Conservation (phyloP, 1,284 basidiomycete species). For the Mycosarcoma mackinlayi region DNA sequence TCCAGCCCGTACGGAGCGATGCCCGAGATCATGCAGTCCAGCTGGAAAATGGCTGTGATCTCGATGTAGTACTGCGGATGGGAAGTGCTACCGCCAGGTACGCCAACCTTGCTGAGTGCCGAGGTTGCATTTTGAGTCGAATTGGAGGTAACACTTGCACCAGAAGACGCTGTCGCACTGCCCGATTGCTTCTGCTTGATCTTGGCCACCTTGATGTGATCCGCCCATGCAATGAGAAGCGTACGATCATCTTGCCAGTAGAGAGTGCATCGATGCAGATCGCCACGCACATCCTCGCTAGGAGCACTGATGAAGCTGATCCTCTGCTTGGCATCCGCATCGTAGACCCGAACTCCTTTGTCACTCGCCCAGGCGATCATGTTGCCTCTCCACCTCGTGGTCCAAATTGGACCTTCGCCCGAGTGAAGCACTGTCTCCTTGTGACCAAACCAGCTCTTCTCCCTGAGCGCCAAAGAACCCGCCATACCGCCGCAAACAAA, state of each 20-base stretch:
- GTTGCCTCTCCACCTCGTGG: conserved; percentile 83
- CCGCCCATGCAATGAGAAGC: conserved; percentile 92
- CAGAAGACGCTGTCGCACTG: conserved; percentile 19
- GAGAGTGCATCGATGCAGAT: conserved; percentile 90
- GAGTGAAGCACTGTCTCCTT: conserved; percentile 86
- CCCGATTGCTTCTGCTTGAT: conserved; percentile 37
- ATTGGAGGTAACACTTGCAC: conserved; percentile 18
- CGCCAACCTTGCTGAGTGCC: conserved; percentile 33
- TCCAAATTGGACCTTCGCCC: conserved; percentile 95
- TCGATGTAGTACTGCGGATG: conserved; percentile 73
- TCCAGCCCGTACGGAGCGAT: conserved; percentile 78
- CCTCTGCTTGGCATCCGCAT: conserved; percentile 80
- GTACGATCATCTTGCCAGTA: conserved; percentile 89
- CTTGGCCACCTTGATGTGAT: conserved; percentile 86
- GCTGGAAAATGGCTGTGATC: conserved; percentile 88
- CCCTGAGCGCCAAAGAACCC: conserved; percentile 83
- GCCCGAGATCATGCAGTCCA: conserved; percentile 95
- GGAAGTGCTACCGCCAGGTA: conserved; percentile 9
- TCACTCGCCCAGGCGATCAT: conserved; percentile 98
- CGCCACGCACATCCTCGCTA: conserved; percentile 83
- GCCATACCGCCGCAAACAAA: conserved; percentile 94
- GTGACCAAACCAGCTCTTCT: conserved; percentile 97
- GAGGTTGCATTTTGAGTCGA: conserved; percentile 29
- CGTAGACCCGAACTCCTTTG: conserved; percentile 93
- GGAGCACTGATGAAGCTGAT: conserved; percentile 90